Evolutionary conservation across 768 basidiomycete species (phyloP).

Genomic region (Phlebiopsis flavidoalba): DNA sequence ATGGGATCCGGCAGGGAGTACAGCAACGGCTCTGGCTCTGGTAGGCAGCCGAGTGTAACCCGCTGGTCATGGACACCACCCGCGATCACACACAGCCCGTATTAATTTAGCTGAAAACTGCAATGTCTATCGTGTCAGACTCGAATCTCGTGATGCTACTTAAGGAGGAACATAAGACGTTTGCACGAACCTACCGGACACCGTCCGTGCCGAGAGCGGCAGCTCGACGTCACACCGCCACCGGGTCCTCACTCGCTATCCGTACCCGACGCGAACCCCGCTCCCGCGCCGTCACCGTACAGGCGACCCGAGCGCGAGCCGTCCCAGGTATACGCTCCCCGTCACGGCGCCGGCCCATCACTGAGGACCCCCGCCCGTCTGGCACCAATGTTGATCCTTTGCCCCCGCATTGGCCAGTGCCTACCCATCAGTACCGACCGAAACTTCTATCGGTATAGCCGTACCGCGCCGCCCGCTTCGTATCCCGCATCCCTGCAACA

Average conservation of each 20-base stretch:
- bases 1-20: slow-evolving; percentile 1
- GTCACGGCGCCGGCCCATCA: not conserved
- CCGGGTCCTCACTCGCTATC: not conserved
- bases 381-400: not conserved
- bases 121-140: slow-evolving; percentile 8
- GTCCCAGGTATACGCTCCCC: slow-evolving; percentile 16
- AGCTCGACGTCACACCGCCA: slow-evolving; percentile 1
- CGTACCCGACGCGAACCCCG: not conserved
- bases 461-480: too few species aligned
- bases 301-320: slow-evolving; percentile 10
- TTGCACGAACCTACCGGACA: not conserved
- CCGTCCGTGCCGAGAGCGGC: slow-evolving; percentile 3
- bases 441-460: too few species aligned
- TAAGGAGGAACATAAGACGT: not conserved
- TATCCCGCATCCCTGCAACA: too few species aligned
- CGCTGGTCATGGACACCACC: slow-evolving; percentile 1
- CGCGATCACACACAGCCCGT: slow-evolving; percentile 5
- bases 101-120: slow-evolving; percentile 9
- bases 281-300: not conserved
- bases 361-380: not conserved
- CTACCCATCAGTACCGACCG: too few species aligned
- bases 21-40: slow-evolving; percentile 6
- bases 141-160: slow-evolving; percentile 5
- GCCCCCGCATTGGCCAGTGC: too few species aligned
- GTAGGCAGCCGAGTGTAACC: slow-evolving; percentile 10